These are phyloP conservation scores for Clonostachys sp. DNA, from an alignment of 2,329 filamentous ascomycete species.

Conservation along the genomic window DNA sequence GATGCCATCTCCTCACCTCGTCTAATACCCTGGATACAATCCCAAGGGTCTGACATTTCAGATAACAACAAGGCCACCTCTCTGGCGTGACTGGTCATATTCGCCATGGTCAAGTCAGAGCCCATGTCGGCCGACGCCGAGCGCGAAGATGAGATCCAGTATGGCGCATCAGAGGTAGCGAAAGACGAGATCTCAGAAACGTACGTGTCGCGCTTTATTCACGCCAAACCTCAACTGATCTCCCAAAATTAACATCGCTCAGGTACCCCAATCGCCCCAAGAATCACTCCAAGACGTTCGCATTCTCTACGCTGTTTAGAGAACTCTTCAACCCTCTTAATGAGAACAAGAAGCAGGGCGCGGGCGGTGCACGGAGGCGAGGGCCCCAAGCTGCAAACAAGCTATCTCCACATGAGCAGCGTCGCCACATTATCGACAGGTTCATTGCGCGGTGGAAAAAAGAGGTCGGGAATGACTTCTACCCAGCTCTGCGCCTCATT, in stretches of 20 bases:
- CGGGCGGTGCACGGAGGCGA: constrained; percentile 52
- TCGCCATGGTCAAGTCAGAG: neutral
- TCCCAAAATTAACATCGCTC: constrained; percentile 9
- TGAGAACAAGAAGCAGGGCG: constrained; percentile 74
- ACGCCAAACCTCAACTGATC: neutral
- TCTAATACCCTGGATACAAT: too few relatives aligned
- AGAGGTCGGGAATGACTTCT: constrained; percentile 88
- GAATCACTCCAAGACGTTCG: constrained; percentile 74
- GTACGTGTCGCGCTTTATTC: constrained; percentile 14
- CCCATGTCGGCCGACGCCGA: constrained; percentile 24
- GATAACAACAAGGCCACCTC: too few relatives aligned
- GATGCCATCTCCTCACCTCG: too few relatives aligned
- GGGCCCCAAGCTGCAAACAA: constrained; percentile 55
- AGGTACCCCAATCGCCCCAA: constrained; percentile 79
- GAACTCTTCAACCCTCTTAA: constrained; percentile 76
- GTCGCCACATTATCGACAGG: constrained; percentile 74
- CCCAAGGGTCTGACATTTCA: too few relatives aligned
- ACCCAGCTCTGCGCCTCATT: constrained; percentile 86
- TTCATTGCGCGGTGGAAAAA: constrained; percentile 86
- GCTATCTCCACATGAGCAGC: constrained; percentile 69
- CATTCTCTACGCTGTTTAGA: constrained; percentile 75
- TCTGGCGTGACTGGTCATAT: too few relatives aligned
- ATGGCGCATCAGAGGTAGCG: constrained; percentile 30
- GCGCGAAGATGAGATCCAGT: constrained; percentile 49
- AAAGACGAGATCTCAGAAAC: constrained; percentile 39